Conservation (phyloP, 768 basidiomycete genomes). For the Podaxis pistillaris region DNA sequence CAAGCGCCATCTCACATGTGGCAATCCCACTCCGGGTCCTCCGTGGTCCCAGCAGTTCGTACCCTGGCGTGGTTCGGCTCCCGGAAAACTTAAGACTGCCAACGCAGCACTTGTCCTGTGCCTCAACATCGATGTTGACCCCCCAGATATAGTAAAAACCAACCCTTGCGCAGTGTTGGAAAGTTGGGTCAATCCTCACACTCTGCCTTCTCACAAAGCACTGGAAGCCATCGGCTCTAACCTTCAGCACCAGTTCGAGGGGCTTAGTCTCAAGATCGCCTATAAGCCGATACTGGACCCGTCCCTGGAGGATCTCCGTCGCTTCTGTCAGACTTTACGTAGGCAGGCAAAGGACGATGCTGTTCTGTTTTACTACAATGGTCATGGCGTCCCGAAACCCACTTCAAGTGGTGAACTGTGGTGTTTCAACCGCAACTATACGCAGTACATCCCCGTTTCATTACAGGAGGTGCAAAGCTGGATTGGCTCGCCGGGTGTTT, state of each 20-base stretch:
- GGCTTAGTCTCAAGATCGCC: constrained; percentile 87
- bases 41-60: constrained; percentile 63
- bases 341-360: constrained; percentile 93
- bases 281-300: constrained; percentile 97
- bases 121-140: constrained; percentile 96
- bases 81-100: constrained; percentile 87
- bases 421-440: constrained; percentile 97
- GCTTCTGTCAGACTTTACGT: constrained; percentile 79
- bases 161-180: constrained; percentile 93
- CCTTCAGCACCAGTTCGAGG: constrained; percentile 93
- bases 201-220: constrained; percentile 89
- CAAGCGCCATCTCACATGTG: constrained; percentile 88
- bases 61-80: constrained; percentile 78
- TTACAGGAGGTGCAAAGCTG: constrained; percentile 91
- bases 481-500: constrained; percentile 93
- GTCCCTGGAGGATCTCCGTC: constrained; percentile 88
- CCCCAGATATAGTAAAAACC: constrained; percentile 96
- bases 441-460: constrained; percentile 97
- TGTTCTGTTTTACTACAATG: constrained; percentile 96
- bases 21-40: constrained; percentile 75
- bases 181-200: constrained; percentile 97
- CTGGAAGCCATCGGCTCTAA: constrained; percentile 92
- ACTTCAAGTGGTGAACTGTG: constrained; percentile 95
- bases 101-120: constrained; percentile 89
- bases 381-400: constrained; percentile 96